Base-by-base conservation (phyloP, 176 grass and related monocot genomes). In the Melocanna baccifera region DNA sequence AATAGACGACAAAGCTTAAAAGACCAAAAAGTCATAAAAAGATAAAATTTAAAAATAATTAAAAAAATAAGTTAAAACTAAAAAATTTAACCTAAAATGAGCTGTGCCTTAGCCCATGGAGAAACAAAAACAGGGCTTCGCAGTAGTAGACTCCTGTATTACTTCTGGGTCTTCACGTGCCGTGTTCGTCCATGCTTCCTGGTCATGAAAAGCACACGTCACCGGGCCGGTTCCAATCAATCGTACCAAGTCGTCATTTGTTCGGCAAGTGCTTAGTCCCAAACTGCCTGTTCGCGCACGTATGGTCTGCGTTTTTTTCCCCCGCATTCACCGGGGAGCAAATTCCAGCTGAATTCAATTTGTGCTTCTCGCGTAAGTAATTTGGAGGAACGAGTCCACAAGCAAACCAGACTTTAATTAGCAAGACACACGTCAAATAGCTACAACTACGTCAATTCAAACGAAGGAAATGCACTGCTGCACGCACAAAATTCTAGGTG, bases 361-460 rank as follows among this genome's bases (percentile, higher is more conserved):
- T 14, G 57, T 52, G 70, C 81, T 75, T 75, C 57, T 51, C 3
- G 68, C 11, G 29, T 26, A 75, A 75, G 81, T 75, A 75, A 75
- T 39, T 18, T 26, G 28, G 62, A 66, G 11, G 62, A 37, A 63
- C 3, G 62, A 80, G 77, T 66, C 61, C 42, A 66, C 41, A 2
- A 48, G 28, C 6, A 66, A 79, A 5, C 22, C 53, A 58, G 53
- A 59, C 34, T 39, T 39, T 22, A 26, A 23, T 12, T 26, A 39
- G 10, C 5, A 12, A 9, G 25, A 57, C 73, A 32, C 73, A 7
- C 12, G 25, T 30, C 12, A 51, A 29, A 6, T 11, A 16, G 36
- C 19, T 2, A 12, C 12, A 8, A 1, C 19, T n/a, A n/a, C 0
- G 5, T 12, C 0, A 28, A 2, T 3, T 15, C 62, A 6, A 65